These are phyloP conservation scores for Macadamia integrifolia DNA, from an alignment of 164 flowering plant species.

Conservation along the genomic window DNA sequence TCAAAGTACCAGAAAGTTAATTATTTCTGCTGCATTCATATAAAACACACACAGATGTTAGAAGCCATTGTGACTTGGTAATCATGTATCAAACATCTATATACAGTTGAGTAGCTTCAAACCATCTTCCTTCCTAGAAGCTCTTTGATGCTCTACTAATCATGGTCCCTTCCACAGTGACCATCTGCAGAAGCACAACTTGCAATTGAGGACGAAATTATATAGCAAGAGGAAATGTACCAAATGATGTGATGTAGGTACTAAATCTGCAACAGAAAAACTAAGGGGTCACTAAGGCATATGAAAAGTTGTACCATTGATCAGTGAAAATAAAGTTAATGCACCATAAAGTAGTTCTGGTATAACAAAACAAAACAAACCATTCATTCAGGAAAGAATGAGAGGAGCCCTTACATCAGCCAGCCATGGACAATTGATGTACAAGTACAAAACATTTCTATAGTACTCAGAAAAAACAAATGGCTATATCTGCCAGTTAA, in stretches of 20 bases:
- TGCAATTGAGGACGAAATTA: neutral
- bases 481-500: too few relatives aligned
- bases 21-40: neutral
- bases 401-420: too few relatives aligned
- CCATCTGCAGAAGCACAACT: neutral
- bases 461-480: too few relatives aligned
- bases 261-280: neutral
- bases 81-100: neutral
- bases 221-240: neutral
- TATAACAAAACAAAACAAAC: too few relatives aligned
- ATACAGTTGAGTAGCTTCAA: slow-evolving; percentile 3
- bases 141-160: neutral
- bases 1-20: slow-evolving; percentile 1
- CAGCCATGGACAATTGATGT: too few relatives aligned
- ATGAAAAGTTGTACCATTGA: too few relatives aligned
- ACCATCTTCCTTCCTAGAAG: neutral
- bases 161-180: neutral
- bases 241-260: slow-evolving; percentile 1
- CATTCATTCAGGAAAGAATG: too few relatives aligned
- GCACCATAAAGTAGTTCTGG: too few relatives aligned
- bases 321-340: too few relatives aligned
- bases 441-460: too few relatives aligned
- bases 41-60: neutral
- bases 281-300: neutral
- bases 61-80: slow-evolving; percentile 7